phyloP scores from a whole-genome alignment of 768 basidiomycete species.

The Termitomyces sp. region DNA sequence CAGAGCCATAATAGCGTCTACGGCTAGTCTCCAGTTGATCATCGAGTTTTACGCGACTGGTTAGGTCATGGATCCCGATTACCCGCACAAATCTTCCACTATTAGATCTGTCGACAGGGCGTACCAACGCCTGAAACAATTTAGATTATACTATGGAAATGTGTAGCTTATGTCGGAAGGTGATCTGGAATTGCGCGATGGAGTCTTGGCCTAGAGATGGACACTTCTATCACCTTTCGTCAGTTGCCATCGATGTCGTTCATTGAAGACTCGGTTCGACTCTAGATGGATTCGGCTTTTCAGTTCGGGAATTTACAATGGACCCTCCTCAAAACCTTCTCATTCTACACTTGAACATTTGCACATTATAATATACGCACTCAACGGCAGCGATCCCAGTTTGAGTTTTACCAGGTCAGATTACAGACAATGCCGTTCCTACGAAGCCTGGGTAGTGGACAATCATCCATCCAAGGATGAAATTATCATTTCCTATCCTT shows the following conservation, averaged over 20 bases:
- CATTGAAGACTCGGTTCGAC: neutral
- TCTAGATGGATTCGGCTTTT: neutral
- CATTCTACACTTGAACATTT: neutral
- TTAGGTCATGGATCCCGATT: neutral
- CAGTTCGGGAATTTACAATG: neutral
- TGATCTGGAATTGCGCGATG: neutral
- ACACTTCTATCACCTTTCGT: neutral
- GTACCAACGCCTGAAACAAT: neutral
- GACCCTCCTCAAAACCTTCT: neutral
- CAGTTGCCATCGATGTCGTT: neutral
- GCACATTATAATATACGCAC: neutral
- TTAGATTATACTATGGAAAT: neutral
- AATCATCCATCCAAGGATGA: neutral
- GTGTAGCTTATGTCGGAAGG: neutral
- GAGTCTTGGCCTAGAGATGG: neutral
- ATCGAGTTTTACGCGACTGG: neutral
- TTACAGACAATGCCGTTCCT: neutral
- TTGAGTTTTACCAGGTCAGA: neutral
- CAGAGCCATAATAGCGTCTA: neutral
- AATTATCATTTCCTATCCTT: neutral
- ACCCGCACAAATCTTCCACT: neutral
- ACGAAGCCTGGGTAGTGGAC: neutral
- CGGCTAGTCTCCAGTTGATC: neutral
- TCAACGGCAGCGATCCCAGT: neutral
- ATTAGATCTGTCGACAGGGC: neutral